These are phyloP conservation scores for Huiozyma sinensis DNA, from an alignment of 805 yeast species.

Conservation along the genomic window DNA sequence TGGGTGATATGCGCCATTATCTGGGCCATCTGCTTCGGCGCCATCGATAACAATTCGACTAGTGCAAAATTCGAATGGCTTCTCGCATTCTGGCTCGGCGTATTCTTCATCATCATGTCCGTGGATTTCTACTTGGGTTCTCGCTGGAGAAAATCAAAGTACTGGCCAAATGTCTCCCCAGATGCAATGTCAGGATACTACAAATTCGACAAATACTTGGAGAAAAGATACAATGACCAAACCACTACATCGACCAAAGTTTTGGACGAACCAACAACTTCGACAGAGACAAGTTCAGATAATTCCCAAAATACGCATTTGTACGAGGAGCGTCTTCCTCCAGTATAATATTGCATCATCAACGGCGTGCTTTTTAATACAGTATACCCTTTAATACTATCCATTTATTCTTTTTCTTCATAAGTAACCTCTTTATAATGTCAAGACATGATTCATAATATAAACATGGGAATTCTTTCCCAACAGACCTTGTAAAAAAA, in stretches of 20 bases:
- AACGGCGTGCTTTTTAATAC: too few relatives aligned
- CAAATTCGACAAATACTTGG: slow-evolving; percentile 17
- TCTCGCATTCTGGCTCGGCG: slow-evolving; percentile 73
- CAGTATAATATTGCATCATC: too few relatives aligned
- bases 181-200: not conserved
- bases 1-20: slow-evolving; percentile 62
- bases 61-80: slow-evolving; percentile 77
- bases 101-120: slow-evolving; percentile 50
- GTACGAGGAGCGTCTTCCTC: too few relatives aligned
- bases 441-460: too few relatives aligned
- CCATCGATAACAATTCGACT: slow-evolving; percentile 32
- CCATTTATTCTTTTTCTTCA: too few relatives aligned
- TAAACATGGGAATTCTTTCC: too few relatives aligned
- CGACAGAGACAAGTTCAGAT: too few relatives aligned
- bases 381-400: too few relatives aligned
- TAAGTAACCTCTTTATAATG: too few relatives aligned
- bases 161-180: slow-evolving; percentile 8
- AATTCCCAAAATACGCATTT: too few relatives aligned
- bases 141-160: slow-evolving; percentile 21
- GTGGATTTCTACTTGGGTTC: slow-evolving; percentile 59
- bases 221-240: not conserved
- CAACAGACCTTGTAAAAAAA: too few relatives aligned
- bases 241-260: not conserved
- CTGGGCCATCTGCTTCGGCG: slow-evolving; percentile 62
- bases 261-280: too few relatives aligned